phyloP scores from a whole-genome alignment of 352 stramenopile genomes.

The Phytophthora europaea region DNA sequence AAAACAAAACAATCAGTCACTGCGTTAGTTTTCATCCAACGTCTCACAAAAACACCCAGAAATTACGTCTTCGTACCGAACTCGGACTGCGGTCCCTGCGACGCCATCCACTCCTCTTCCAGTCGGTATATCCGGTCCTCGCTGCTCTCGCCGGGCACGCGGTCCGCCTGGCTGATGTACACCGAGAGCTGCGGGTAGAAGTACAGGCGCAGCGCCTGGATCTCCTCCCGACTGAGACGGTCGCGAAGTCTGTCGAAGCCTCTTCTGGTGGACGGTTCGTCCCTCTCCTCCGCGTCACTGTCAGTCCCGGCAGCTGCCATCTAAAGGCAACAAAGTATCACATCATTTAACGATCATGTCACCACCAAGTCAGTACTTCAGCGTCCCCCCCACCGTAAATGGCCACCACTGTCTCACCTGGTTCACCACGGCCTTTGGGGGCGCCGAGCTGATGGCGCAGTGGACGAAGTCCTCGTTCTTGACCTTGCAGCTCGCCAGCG shows the following conservation, averaged over 20 bases:
- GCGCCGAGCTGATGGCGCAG: slow-evolving; percentile 84
- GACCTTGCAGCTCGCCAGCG: slow-evolving; percentile 77
- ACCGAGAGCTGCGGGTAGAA: slow-evolving; percentile 90
- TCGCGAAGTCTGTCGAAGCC: slow-evolving; percentile 87
- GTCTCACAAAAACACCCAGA: background rate
- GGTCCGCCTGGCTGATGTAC: slow-evolving; percentile 86
- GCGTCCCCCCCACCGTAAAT: background rate
- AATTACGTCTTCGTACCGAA: slow-evolving; percentile 63
- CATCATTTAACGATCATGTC: background rate
- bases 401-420: slow-evolving; percentile 52
- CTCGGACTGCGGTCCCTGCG: slow-evolving; percentile 88
- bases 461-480: slow-evolving; percentile 90
- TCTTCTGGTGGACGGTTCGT: slow-evolving; percentile 64
- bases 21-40: background rate
- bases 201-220: slow-evolving; percentile 86
- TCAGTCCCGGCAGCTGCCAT: slow-evolving; percentile 35
- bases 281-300: slow-evolving; percentile 63
- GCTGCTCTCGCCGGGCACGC: slow-evolving; percentile 76
- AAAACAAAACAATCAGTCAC: slow-evolving; percentile 3
- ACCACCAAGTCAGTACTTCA: background rate
- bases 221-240: slow-evolving; percentile 86
- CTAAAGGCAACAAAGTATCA: slow-evolving; percentile 9
- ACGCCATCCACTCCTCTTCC: slow-evolving; percentile 91
- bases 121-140: slow-evolving; percentile 91
- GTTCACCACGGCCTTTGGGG: slow-evolving; percentile 80